These are phyloP conservation scores for Candida piceae DNA, from an alignment of 805 yeast species.

Conservation along the genomic window DNA sequence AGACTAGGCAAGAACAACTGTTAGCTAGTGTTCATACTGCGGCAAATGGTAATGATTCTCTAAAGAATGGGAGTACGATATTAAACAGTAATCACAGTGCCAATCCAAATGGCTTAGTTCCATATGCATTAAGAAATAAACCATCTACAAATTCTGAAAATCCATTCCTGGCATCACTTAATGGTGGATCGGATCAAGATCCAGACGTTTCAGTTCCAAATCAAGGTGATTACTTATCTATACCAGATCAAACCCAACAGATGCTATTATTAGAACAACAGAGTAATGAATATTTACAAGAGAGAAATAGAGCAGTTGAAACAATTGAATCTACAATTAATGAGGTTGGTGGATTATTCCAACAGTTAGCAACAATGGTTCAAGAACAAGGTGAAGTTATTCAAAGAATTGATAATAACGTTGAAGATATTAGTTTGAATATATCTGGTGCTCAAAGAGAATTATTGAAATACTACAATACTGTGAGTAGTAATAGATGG, in stretches of 20 bases:
- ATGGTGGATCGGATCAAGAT: conserved; percentile 9
- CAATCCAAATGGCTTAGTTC: conserved; percentile 12
- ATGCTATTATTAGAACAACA: conserved; percentile 82
- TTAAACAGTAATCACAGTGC: conserved; percentile 1
- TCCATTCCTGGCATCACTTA: conserved; percentile 30
- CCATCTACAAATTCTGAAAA: conserved; percentile 27
- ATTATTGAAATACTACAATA: conserved; percentile 80
- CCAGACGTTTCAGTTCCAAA: conserved; percentile 30
- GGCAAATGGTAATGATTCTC: conserved; percentile 5
- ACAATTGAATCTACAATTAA: conserved; percentile 96
- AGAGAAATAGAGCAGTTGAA: conserved; percentile 86
- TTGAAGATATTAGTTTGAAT: conserved; percentile 86
- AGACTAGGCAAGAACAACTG: conserved; percentile 79
- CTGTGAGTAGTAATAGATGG: conserved; percentile 89
- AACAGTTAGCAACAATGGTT: conserved; percentile 95
- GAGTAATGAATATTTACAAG: conserved; percentile 68
- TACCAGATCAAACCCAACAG: conserved; percentile 86
- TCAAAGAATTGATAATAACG: conserved; percentile 91
- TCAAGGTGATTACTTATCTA: conserved; percentile 49
- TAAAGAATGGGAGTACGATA: conserved; percentile 11
- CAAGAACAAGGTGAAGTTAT: conserved; percentile 96
- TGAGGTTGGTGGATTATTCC: conserved; percentile 91
- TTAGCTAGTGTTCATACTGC: conserved; percentile 43
- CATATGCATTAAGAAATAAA: conserved; percentile 26
- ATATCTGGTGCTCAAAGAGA: conserved; percentile 94